A percentile compares a stretch with the other conserved stretches of the same genome.
phyloP scores from a whole-genome alignment of 441 rosid species.

The Corymbia citriodora region DNA sequence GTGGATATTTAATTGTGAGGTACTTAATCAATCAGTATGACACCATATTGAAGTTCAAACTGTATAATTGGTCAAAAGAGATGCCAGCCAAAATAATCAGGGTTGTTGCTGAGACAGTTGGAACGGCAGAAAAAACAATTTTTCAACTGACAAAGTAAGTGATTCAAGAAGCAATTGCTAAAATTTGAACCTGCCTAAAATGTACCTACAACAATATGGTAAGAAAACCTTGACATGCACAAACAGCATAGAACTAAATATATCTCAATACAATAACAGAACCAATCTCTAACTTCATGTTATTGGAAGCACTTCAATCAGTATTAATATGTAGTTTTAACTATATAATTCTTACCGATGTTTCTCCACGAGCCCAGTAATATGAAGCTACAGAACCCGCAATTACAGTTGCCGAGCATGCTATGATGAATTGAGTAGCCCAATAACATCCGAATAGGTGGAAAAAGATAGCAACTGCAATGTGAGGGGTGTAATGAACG shows the following conservation, averaged over 20 bases:
- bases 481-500: conserved; percentile 88
- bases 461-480: conserved; percentile 79
- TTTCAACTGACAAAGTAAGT: not conserved
- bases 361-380: conserved; percentile 92
- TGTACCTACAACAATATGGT: not conserved
- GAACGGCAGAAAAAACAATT: not conserved
- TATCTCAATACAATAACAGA: not conserved
- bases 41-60: not conserved
- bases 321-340: not conserved
- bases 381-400: conserved; percentile 96
- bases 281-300: not conserved
- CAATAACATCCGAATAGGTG: conserved; percentile 92
- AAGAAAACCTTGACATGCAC: not conserved
- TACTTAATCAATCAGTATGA: not conserved
- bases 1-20: not conserved
- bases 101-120: not conserved
- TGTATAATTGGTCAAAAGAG: not conserved
- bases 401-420: conserved; percentile 80
- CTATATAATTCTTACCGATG: conserved; percentile 46
- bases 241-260: not conserved
- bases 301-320: not conserved
- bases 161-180: not conserved
- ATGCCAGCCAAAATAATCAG: not conserved
- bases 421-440: conserved; percentile 92
- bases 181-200: not conserved